A percentile compares a stretch with the other conserved stretches of the same genome.
phyloP scores from a whole-genome alignment of 768 basidiomycete species.

The Lactarius sanguifluus region DNA sequence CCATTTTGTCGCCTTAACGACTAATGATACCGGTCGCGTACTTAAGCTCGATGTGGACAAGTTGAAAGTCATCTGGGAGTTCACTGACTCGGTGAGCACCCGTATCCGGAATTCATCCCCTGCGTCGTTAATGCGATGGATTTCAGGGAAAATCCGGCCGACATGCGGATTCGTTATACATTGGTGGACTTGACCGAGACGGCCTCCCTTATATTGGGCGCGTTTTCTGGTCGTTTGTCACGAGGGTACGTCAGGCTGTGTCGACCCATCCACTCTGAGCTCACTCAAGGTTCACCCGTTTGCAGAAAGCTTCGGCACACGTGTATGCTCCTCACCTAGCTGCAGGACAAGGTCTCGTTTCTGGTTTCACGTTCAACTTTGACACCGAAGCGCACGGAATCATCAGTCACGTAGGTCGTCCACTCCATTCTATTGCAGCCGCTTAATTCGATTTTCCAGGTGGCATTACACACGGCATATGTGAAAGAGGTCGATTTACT shows the following conservation, averaged over 20 bases:
- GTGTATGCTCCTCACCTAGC: slow-evolving; percentile 51
- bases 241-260: slow-evolving; percentile 45
- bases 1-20: slow-evolving; percentile 56
- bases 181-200: slow-evolving; percentile 52
- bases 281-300: slow-evolving; percentile 14
- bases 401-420: slow-evolving; percentile 56
- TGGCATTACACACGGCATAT: slow-evolving; percentile 52
- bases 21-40: slow-evolving; percentile 57
- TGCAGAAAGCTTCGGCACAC: slow-evolving; percentile 56
- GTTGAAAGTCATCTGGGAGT: slow-evolving; percentile 51
- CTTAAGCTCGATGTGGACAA: slow-evolving; percentile 50
- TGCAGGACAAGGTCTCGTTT: slow-evolving; percentile 47
- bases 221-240: slow-evolving; percentile 61
- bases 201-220: slow-evolving; percentile 59
- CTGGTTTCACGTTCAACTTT: slow-evolving; percentile 61
- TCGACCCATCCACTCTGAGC: background rate
- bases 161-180: slow-evolving; percentile 52
- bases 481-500: slow-evolving; percentile 39
- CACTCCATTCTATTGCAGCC: slow-evolving; percentile 9
- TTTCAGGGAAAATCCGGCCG: slow-evolving; percentile 44
- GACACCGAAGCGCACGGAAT: slow-evolving; percentile 65
- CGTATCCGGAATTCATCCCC: background rate
- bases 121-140: background rate
- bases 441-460: slow-evolving; percentile 37
- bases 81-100: slow-evolving; percentile 51